Base-by-base conservation (phyloP, 2,329 filamentous ascomycete genomes). In the Chaetomium olivaceum region DNA sequence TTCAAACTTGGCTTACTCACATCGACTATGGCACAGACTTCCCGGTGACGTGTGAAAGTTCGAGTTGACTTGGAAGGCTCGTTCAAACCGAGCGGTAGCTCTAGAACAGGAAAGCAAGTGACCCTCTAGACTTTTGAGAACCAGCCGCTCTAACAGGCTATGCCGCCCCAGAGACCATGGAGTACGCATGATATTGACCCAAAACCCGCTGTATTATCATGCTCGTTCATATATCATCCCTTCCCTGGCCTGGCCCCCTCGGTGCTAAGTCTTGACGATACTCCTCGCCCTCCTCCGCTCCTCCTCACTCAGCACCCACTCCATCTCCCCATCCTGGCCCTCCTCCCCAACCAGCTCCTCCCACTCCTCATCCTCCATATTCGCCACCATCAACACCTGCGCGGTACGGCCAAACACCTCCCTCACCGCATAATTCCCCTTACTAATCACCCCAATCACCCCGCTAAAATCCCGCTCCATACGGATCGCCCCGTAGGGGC, bases 331-430 rank as follows among this genome's bases (percentile, higher is more conserved):
- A 14, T 88, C 78, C 43, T 39, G 27, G 19, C 80, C 82, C 36
- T 81, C 78, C 50, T 83, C 78, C 7, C 77, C 74, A 48, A 78
- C 76, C 48, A 93, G 77, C 77, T 95, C 92, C 57, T 94, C 91
- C 91, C 93, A 97, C 78, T 97, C 94, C 65, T 97, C 93, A 39
- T 95, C 91, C 75, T 97, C 93, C 92, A 97, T 96, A 71, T 93
- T 94, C 75, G 94, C 88, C 19, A 97, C 87, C 82, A 96, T 87
- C 64, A 91, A 87, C 72, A 97, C 89, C 82, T 97, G 92, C 66
- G 85, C 83, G 65, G 91, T 91, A 73, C 89, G 87, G 31, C 85
- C 83, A 79, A 97, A 97, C 3, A 85, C 78, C 74, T 96, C 93
- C 36, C 92, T 83, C 43, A 95, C 85, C 1, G 86, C 86, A 75